phyloP scores from a whole-genome alignment of 768 basidiomycete genomes.

The Tylopilus intermedius region DNA sequence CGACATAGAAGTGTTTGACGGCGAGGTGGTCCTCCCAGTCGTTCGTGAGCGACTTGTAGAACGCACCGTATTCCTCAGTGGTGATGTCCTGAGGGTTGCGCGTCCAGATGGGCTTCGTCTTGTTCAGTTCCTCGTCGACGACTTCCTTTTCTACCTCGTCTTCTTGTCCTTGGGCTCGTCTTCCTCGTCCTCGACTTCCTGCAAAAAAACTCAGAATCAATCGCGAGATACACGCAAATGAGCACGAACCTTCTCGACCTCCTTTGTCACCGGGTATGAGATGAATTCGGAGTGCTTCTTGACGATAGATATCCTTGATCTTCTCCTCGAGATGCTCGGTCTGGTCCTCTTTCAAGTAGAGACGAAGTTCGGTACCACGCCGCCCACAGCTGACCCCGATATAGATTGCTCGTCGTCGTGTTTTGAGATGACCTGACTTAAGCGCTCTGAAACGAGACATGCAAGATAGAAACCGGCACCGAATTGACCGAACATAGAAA shows the following conservation, averaged over 20 bases:
- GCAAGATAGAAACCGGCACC: constrained; percentile 99
- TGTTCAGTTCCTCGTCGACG: constrained; percentile 98
- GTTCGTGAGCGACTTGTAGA: constrained; percentile 99
- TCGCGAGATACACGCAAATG: background rate
- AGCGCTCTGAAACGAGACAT: constrained; percentile 97
- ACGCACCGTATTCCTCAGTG: constrained; percentile 85
- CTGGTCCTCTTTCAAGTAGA: constrained; percentile 97
- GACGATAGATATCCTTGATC: constrained; percentile 98
- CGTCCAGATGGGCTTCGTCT: constrained; percentile 99
- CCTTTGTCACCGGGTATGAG: constrained; percentile 98
- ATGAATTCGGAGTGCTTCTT: constrained; percentile 99
- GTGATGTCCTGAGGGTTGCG: constrained; percentile 95
- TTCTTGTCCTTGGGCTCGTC: constrained; percentile 87
- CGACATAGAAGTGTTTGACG: constrained; percentile 99
- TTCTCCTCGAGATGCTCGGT: constrained; percentile 99
- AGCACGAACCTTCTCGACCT: constrained; percentile 88
- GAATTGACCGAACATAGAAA: constrained; percentile 97
- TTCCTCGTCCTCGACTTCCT: constrained; percentile 88
- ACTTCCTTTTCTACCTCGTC: constrained; percentile 78
- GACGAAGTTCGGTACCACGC: constrained; percentile 89
- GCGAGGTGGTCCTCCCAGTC: constrained; percentile 99
- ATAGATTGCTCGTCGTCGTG: constrained; percentile 99
- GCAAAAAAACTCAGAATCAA: constrained; percentile 9
- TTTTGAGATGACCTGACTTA: constrained; percentile 98
- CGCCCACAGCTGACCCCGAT: constrained; percentile 99